Evolutionary conservation across 106 monocot species (phyloP).

Genomic region (Triglochin maritima): DNA sequence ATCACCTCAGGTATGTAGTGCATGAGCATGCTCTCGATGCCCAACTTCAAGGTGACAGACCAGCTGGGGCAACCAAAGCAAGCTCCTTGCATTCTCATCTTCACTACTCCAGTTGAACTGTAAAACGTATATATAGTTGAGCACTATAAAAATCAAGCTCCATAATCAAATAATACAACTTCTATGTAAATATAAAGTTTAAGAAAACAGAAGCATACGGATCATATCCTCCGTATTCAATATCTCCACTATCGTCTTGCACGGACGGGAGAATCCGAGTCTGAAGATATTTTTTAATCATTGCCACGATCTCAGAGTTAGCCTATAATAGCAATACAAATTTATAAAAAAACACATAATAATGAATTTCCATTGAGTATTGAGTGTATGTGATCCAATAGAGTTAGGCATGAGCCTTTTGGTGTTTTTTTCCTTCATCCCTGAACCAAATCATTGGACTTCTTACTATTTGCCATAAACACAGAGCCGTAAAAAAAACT

Average conservation of each 20-base stretch:
- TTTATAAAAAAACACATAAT: too few relatives aligned
- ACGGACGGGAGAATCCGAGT: slow-evolving; percentile 96
- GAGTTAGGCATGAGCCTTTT: too few relatives aligned
- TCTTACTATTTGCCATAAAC: too few relatives aligned
- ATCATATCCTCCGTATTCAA: slow-evolving; percentile 86
- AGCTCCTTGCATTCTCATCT: slow-evolving; percentile 94
- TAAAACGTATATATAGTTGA: neutral
- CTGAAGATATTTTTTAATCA: slow-evolving; percentile 97
- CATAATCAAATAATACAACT: neutral
- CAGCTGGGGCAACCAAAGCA: slow-evolving; percentile 97
- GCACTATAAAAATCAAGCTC: neutral
- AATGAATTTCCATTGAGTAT: too few relatives aligned
- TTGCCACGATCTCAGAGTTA: slow-evolving; percentile 96
- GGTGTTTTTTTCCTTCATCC: too few relatives aligned
- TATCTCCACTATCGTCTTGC: slow-evolving; percentile 97
- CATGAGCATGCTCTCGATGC: slow-evolving; percentile 98
- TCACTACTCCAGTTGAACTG: slow-evolving; percentile 87
- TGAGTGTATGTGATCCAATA: too few relatives aligned
- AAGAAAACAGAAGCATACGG: slow-evolving; percentile 20
- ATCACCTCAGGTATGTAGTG: slow-evolving; percentile 93
- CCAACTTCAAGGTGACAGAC: slow-evolving; percentile 91
- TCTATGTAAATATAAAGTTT: too few relatives aligned
- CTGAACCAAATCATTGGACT: too few relatives aligned
- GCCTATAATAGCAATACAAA: slow-evolving; percentile 31
- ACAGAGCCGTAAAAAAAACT: too few relatives aligned